Percentiles rank a stretch among this genome's conserved stretches.
Conservation (phyloP, 2,329 filamentous ascomycete genomes). For the Huntiella bhutanensis region DNA sequence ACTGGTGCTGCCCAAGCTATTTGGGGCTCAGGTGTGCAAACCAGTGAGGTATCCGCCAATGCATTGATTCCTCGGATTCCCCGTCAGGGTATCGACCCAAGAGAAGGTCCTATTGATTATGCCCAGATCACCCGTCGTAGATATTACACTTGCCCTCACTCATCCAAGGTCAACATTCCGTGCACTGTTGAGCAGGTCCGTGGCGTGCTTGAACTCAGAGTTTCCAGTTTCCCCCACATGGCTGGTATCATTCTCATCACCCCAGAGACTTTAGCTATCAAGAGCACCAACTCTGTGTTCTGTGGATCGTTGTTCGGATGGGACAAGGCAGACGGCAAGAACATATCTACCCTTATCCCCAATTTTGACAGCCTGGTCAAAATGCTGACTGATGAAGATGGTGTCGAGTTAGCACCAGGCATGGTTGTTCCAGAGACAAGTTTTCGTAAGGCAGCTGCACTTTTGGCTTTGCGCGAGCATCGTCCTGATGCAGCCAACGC, state of each 20-base stretch:
- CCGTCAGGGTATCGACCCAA: constrained; percentile 50
- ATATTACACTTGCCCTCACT: constrained; percentile 72
- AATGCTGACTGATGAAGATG: constrained; percentile 71
- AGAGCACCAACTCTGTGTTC: constrained; percentile 89
- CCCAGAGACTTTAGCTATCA: constrained; percentile 58
- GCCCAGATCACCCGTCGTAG: constrained; percentile 50
- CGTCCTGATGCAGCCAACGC: constrained; percentile 58
- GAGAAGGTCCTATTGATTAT: constrained; percentile 58
- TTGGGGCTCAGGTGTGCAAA: constrained; percentile 56
- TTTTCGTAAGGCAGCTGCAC: constrained; percentile 72
- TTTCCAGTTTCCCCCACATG: constrained; percentile 93
- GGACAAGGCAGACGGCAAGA: constrained; percentile 60
- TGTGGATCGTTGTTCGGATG: constrained; percentile 83
- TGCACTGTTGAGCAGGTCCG: constrained; percentile 59
- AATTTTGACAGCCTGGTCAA: constrained; percentile 69
- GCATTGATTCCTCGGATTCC: constrained; percentile 68
- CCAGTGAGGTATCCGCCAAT: constrained; percentile 54
- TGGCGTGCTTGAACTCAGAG: constrained; percentile 51
- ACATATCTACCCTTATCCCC: constrained; percentile 65
- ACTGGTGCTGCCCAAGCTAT: constrained; percentile 67
- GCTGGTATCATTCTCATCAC: constrained; percentile 88
- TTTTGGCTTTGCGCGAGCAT: constrained; percentile 68
- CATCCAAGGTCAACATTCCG: constrained; percentile 62
- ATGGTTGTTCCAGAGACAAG: constrained; percentile 93
- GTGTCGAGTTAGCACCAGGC: constrained; percentile 69